Evolutionary conservation across 31 red algal species (phyloP).

Genomic region (Odonthalia washingtoniensis): DNA sequence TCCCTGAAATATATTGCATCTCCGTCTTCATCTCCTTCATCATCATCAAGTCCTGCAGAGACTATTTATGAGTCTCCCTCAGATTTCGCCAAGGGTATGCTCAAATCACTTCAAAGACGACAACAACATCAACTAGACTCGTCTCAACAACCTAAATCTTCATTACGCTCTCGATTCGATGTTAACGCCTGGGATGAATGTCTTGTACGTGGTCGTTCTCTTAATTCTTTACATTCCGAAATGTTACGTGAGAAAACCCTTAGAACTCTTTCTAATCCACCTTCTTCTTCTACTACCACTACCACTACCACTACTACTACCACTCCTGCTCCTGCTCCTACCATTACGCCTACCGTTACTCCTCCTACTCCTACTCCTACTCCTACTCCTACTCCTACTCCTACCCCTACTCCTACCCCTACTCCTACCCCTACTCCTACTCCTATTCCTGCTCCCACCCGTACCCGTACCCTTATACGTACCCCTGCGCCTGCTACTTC

Average conservation of each 20-base stretch:
- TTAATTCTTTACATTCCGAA: constrained; percentile 46
- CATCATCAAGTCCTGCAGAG: background rate
- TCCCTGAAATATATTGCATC: constrained; percentile 20
- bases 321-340: too few species aligned
- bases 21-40: background rate
- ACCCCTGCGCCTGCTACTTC: too few species aligned
- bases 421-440: too few species aligned
- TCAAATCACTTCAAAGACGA: too few species aligned
- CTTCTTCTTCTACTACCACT: background rate
- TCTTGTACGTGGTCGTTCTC: constrained; percentile 43
- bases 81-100: constrained; percentile 65
- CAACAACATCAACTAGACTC: too few species aligned
- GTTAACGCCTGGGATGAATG: constrained; percentile 74
- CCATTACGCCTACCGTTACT: too few species aligned
- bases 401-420: too few species aligned
- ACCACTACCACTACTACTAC: too few species aligned
- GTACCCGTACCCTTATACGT: too few species aligned
- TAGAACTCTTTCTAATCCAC: background rate
- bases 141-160: background rate
- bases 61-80: constrained; percentile 57
- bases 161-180: constrained; percentile 20
- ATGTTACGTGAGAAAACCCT: constrained; percentile 52
- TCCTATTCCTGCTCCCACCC: too few species aligned
- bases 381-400: background rate
- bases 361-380: background rate